A percentile compares a stretch with the other conserved stretches of the same genome.
Conservation (phyloP, 2,329 filamentous ascomycete genomes). For the Rhexocercosporidium sp. region DNA sequence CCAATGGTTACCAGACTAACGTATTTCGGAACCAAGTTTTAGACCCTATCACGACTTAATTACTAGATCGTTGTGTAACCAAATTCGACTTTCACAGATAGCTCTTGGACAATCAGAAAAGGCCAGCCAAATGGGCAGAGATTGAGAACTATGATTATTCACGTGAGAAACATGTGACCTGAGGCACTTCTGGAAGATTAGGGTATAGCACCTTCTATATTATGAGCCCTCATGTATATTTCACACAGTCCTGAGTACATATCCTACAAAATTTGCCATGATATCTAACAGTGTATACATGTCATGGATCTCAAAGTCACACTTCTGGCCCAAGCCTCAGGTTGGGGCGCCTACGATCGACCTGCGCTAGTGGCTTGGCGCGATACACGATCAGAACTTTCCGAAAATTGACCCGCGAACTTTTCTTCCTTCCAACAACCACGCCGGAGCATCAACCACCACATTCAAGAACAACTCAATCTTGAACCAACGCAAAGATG, state of each 20-base stretch:
- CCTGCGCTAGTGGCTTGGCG: conserved; percentile 7
- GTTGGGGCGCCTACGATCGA: neutral
- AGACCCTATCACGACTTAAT: neutral
- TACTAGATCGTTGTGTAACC: neutral
- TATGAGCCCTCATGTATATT: no score
- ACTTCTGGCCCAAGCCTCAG: neutral
- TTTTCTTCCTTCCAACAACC: conserved; percentile 21
- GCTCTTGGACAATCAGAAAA: neutral
- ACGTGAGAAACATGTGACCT: no score
- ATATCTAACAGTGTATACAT: no score
- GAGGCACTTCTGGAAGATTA: no score
- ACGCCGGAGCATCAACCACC: conserved; percentile 44
- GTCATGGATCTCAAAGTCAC: neutral
- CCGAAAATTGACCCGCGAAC: conserved; percentile 64
- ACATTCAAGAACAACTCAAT: conserved; percentile 35
- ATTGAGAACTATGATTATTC: no score
- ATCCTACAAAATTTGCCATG: no score
- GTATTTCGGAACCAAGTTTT: neutral
- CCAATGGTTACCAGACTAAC: conserved; percentile 1
- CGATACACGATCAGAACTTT: conserved; percentile 12
- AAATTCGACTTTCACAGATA: neutral
- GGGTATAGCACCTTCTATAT: no score
- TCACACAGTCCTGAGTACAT: no score
- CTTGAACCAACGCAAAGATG: conserved; percentile 50
- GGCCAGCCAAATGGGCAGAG: no score